phyloP scores from a whole-genome alignment of 1,139 yeast genomes.

The Yamadazyma triangularis region DNA sequence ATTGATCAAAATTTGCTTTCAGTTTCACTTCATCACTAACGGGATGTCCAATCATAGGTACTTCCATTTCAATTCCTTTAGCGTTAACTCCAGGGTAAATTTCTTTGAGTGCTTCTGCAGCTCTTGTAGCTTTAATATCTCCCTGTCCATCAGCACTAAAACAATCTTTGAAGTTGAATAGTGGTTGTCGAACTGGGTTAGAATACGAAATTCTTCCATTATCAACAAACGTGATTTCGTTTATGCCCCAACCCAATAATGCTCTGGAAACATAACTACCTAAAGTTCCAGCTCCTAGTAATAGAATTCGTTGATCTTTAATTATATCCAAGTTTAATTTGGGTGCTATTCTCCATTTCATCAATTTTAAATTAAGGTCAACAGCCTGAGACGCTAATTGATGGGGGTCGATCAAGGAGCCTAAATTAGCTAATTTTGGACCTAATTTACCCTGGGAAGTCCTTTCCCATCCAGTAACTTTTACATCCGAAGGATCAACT shows the following conservation, averaged over 20 bases:
- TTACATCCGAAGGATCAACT: constrained; percentile 16
- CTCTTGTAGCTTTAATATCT: constrained; percentile 64
- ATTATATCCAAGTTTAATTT: constrained; percentile 64
- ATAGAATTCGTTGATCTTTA: constrained; percentile 55
- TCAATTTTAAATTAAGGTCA: constrained; percentile 79
- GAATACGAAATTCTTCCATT: constrained; percentile 85
- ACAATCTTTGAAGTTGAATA: constrained; percentile 75
- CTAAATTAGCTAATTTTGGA: constrained; percentile 80
- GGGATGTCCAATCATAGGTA: constrained; percentile 97
- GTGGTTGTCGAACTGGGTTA: constrained; percentile 92
- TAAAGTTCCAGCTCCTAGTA: constrained; percentile 95
- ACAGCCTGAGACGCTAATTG: constrained; percentile 88
- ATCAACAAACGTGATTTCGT: constrained; percentile 81
- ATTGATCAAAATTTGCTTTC: constrained; percentile 44
- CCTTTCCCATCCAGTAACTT: constrained; percentile 86
- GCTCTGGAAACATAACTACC: constrained; percentile 90
- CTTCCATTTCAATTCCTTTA: constrained; percentile 59
- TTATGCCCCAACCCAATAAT: constrained; percentile 90
- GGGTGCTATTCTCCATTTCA: constrained; percentile 97
- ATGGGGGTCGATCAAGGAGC: constrained; percentile 72
- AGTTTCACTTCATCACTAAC: constrained; percentile 51
- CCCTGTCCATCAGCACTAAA: constrained; percentile 56
- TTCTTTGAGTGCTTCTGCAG: constrained; percentile 65
- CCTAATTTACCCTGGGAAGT: constrained; percentile 66
- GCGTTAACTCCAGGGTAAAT: constrained; percentile 77